Percentiles rank a stretch among this genome's conserved stretches.
These are phyloP conservation scores for Emergomyces pasteurianus DNA, from an alignment of 2,329 filamentous ascomycete genomes.

Conservation along the genomic window DNA sequence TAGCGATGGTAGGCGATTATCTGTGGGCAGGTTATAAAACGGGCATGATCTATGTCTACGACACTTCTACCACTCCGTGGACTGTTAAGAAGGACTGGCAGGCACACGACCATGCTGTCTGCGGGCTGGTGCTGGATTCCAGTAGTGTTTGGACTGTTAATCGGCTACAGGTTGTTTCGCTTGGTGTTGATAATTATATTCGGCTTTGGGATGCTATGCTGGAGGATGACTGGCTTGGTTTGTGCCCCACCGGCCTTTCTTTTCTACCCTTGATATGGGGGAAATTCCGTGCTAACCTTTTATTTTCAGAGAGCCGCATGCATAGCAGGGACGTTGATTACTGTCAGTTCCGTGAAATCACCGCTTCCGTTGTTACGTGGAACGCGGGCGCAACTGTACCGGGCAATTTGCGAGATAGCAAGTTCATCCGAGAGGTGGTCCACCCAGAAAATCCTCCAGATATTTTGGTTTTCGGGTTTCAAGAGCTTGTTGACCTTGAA, in stretches of 20 bases:
- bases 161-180: conserved; percentile 68
- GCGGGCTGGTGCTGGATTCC: conserved; percentile 63
- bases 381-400: conserved; percentile 97
- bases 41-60: conserved; percentile 87
- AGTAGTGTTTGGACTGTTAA: conserved; percentile 79
- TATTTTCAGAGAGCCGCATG: conserved; percentile 59
- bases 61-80: conserved; percentile 74
- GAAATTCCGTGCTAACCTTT: neutral
- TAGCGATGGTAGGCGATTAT: conserved; percentile 67
- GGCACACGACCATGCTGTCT: conserved; percentile 73
- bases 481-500: conserved; percentile 95
- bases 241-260: conserved; percentile 8
- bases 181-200: conserved; percentile 77
- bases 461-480: conserved; percentile 90
- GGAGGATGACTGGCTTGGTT: conserved; percentile 82
- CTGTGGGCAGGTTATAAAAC: conserved; percentile 94
- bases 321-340: conserved; percentile 70
- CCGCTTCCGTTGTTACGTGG: conserved; percentile 79
- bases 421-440: conserved; percentile 72
- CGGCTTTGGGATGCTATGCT: conserved; percentile 86
- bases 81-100: conserved; percentile 87
- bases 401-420: conserved; percentile 61
- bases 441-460: conserved; percentile 69
- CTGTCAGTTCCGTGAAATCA: conserved; percentile 73
- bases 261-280: neutral